These are phyloP conservation scores for Pythium vanterpoolii DNA, from an alignment of 352 stramenopile species.

Conservation along the genomic window DNA sequence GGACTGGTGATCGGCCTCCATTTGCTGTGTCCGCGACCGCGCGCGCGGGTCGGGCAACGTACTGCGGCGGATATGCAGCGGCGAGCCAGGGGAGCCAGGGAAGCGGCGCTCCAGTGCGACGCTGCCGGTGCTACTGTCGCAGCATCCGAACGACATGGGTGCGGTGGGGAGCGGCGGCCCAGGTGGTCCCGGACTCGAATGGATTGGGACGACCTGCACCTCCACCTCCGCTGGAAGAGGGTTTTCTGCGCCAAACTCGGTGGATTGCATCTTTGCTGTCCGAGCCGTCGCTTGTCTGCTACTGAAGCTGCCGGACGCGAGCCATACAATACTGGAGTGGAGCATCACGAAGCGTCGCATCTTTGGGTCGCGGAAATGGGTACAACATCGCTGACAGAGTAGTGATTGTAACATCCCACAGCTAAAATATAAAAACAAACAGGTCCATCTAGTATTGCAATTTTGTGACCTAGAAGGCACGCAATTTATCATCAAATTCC, in stretches of 20 bases:
- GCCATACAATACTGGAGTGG: no score
- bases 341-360: neutral
- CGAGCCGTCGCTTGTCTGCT: neutral
- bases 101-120: neutral
- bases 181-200: neutral
- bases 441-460: no score
- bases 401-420: no score
- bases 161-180: neutral
- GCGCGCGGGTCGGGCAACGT: conserved; percentile 14
- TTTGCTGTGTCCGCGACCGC: conserved; percentile 23
- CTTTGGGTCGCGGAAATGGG: neutral
- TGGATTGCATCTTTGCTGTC: conserved; percentile 10
- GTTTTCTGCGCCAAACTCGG: neutral
- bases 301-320: neutral
- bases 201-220: neutral
- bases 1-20: conserved; percentile 31
- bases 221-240: neutral
- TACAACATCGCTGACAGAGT: no score
- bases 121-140: neutral
- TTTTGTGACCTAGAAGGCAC: no score
- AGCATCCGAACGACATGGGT: neutral
- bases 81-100: neutral
- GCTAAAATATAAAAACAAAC: no score
- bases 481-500: no score
- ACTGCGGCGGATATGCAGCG: neutral